phyloP scores from a whole-genome alignment of 306 rosid genomes.

The Rubus idaeus region DNA sequence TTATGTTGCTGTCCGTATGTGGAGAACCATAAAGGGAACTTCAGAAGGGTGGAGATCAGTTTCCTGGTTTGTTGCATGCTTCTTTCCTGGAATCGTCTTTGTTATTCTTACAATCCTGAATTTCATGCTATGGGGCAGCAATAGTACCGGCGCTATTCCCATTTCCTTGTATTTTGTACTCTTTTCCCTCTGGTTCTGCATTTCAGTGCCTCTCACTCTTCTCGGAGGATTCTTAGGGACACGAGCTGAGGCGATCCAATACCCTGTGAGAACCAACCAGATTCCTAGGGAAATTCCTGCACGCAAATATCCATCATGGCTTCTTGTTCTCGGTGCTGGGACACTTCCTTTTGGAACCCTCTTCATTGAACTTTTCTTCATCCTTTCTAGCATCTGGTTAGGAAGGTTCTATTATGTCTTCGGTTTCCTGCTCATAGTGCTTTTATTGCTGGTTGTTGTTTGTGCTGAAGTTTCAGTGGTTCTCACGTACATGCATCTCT shows the following conservation, averaged over 20 bases:
- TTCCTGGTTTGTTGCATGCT: slow-evolving; percentile 84
- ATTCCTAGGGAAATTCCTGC: slow-evolving; percentile 93
- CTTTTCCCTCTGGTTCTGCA: slow-evolving; percentile 90
- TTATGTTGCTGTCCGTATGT: slow-evolving; percentile 84
- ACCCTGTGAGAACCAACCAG: slow-evolving; percentile 91
- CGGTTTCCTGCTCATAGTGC: slow-evolving; percentile 84
- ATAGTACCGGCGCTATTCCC: slow-evolving; percentile 92
- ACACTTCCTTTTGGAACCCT: slow-evolving; percentile 97
- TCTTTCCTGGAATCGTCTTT: slow-evolving; percentile 91
- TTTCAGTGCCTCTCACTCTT: slow-evolving; percentile 94
- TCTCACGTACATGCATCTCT: slow-evolving; percentile 95
- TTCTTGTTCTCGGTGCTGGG: slow-evolving; percentile 95
- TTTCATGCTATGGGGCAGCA: slow-evolving; percentile 91
- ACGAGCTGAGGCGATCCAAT: slow-evolving; percentile 65
- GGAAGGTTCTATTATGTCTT: slow-evolving; percentile 96
- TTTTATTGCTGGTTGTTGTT: slow-evolving; percentile 66
- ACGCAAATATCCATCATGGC: slow-evolving; percentile 94
- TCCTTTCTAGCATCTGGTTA: slow-evolving; percentile 98
- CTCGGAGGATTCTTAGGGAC: slow-evolving; percentile 87
- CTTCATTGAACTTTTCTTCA: slow-evolving; percentile 93
- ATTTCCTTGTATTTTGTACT: slow-evolving; percentile 78
- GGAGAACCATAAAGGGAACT: slow-evolving; percentile 91
- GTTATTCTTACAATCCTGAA: slow-evolving; percentile 72
- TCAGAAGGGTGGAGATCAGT: slow-evolving; percentile 86
- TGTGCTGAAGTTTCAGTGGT: slow-evolving; percentile 98